These are phyloP conservation scores for Apophysomyces ossiformis DNA, from an alignment of 371 early-diverging fungal species.

Conservation along the genomic window DNA sequence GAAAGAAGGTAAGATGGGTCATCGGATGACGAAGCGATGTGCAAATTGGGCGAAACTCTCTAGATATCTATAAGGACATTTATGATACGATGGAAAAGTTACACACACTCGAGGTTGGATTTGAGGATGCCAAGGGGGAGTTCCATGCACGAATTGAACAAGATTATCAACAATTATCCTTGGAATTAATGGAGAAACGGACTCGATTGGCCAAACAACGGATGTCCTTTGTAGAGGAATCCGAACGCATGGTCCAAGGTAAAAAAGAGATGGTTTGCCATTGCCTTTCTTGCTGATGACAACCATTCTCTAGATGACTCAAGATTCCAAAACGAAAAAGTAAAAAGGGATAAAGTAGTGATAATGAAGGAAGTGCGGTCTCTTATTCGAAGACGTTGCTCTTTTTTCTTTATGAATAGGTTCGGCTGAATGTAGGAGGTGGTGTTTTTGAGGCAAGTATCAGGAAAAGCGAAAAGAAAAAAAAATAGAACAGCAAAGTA, in stretches of 20 bases:
- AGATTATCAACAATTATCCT: conserved; percentile 33
- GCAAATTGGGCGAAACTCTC: background rate
- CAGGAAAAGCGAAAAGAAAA: no score
- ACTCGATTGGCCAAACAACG: conserved; percentile 20
- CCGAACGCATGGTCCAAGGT: conserved; percentile 12
- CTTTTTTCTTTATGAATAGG: conserved; percentile 4
- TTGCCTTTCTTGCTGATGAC: background rate
- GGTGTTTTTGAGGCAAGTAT: conserved; percentile 33
- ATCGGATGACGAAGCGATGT: background rate
- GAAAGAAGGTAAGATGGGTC: conserved; percentile 25
- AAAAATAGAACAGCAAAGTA: no score
- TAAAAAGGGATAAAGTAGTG: background rate
- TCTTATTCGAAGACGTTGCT: no score
- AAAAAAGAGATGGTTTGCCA: background rate
- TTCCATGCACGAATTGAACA: conserved; percentile 30
- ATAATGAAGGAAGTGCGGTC: no score
- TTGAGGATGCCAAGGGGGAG: conserved; percentile 26
- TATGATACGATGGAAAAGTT: conserved; percentile 29
- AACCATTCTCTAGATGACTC: conserved; percentile 8
- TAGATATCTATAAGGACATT: conserved; percentile 38
- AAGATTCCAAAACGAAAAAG: conserved; percentile 30
- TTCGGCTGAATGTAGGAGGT: conserved; percentile 47
- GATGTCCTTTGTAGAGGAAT: conserved; percentile 14
- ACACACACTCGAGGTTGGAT: conserved; percentile 29
- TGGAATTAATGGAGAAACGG: conserved; percentile 29